A percentile compares a stretch with the other conserved stretches of the same genome.
Evolutionary conservation across 2,329 filamentous ascomycete species (phyloP).

Genomic region (Drechslera avenae): DNA sequence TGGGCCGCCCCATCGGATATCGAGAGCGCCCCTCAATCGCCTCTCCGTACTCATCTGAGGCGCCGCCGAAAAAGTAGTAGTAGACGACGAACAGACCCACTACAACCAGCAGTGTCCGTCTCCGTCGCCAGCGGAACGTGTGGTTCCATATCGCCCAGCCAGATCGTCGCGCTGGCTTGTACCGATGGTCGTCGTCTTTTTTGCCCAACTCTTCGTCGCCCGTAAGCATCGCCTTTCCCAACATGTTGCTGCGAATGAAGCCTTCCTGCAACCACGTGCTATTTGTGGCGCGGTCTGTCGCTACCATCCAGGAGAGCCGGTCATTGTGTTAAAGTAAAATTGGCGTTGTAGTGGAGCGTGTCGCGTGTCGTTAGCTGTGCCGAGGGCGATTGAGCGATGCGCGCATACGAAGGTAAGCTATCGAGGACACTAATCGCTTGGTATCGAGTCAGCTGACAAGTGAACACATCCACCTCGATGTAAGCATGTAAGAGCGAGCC

Average conservation of each 20-base stretch:
- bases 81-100: conserved; percentile 60
- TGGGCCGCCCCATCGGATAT: conserved; percentile 6
- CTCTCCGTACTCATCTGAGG: conserved; percentile 2
- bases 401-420: conserved; percentile 13
- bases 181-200: conserved; percentile 64
- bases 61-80: conserved; percentile 63
- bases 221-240: conserved; percentile 52
- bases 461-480: too few relatives aligned
- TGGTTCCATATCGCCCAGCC: conserved; percentile 26
- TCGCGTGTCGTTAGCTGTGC: conserved; percentile 13
- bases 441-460: too few relatives aligned
- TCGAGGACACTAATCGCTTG: too few relatives aligned
- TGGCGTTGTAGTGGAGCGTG: conserved; percentile 7
- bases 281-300: conserved; percentile 24
- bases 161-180: conserved; percentile 47
- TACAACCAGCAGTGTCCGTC: conserved; percentile 52
- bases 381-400: conserved; percentile 23
- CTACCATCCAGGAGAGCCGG: conserved; percentile 32
- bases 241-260: conserved; percentile 37
- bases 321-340: conserved; percentile 22
- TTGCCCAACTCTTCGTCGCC: conserved; percentile 69
- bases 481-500: too few relatives aligned
- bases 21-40: conserved; percentile 1
- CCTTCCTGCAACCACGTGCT: conserved; percentile 37
- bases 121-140: conserved; percentile 53